A percentile compares a stretch with the other conserved stretches of the same genome.
Conservation (phyloP, 257 asterid species). For the Euphrasia confusa region DNA sequence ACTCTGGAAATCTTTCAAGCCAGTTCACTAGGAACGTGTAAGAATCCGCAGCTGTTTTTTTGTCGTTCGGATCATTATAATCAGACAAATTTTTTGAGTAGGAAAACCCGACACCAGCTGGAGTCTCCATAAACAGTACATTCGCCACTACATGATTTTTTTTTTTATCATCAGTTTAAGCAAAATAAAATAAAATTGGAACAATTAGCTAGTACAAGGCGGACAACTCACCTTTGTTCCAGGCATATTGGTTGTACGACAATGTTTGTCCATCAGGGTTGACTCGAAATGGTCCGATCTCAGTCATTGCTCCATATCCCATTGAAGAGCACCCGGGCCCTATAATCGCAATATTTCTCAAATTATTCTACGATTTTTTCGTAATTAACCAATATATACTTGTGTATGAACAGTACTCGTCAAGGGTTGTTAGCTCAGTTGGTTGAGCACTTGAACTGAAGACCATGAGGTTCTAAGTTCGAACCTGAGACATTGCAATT, state of each 20-base stretch:
- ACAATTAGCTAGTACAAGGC: background rate
- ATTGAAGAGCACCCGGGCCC: conserved; percentile 84
- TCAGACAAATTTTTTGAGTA: conserved; percentile 42
- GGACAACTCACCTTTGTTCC: conserved; percentile 36
- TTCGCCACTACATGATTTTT: conserved; percentile 47
- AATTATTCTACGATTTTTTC: too few species aligned
- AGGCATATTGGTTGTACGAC: conserved; percentile 45
- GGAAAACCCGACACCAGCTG: conserved; percentile 76
- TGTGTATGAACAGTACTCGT: too few species aligned
- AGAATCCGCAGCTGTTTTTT: too few species aligned
- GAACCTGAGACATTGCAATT: too few species aligned
- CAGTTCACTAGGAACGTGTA: too few species aligned
- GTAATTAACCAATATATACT: too few species aligned
- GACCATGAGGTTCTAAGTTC: too few species aligned
- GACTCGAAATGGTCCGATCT: conserved; percentile 64
- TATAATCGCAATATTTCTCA: conserved; percentile 16
- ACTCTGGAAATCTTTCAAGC: too few species aligned
- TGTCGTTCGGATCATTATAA: too few species aligned
- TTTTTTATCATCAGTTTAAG: background rate
- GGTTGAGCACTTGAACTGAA: too few species aligned
- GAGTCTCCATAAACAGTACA: conserved; percentile 63
- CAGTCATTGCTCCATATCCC: conserved; percentile 60
- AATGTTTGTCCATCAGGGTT: conserved; percentile 55
- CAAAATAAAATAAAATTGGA: background rate
- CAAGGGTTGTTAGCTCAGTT: too few species aligned